These are phyloP conservation scores for Calonectria honghensis DNA, from an alignment of 2,329 filamentous ascomycete genomes.

Conservation along the genomic window DNA sequence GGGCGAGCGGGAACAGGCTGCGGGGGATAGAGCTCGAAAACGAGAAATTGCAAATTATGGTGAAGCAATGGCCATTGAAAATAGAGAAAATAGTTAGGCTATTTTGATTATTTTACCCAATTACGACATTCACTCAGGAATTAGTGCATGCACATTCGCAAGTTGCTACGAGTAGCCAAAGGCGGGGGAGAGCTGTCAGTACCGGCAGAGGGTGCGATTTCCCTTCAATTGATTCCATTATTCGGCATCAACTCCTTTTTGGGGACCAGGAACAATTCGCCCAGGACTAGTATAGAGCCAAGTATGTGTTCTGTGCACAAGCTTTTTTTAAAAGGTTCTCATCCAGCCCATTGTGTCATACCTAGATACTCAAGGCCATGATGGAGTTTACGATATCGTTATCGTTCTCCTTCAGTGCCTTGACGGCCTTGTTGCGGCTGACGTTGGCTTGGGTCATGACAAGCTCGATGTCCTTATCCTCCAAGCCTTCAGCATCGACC, in stretches of 20 bases:
- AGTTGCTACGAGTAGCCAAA: background rate
- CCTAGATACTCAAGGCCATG: constrained; percentile 94
- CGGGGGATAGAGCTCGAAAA: constrained; percentile 18
- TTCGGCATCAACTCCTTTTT: constrained; percentile 56
- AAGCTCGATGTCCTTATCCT: constrained; percentile 99
- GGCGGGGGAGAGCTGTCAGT: constrained; percentile 20
- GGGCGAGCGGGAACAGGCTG: constrained; percentile 11
- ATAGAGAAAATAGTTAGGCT: background rate
- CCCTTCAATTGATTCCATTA: constrained; percentile 55
- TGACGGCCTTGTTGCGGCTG: constrained; percentile 98
- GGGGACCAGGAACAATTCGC: constrained; percentile 47
- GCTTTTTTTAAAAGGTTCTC: constrained; percentile 50
- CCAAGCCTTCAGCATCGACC: constrained; percentile 93
- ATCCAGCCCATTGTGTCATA: constrained; percentile 48
- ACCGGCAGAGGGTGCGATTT: constrained; percentile 48
- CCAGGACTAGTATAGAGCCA: constrained; percentile 58
- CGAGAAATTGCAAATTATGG: background rate
- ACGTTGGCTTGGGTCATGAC: constrained; percentile 99
- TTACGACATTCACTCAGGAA: background rate
- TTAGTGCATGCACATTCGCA: constrained; percentile 2
- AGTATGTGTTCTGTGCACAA: constrained; percentile 53
- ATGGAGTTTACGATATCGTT: constrained; percentile 99
- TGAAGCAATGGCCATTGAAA: background rate
- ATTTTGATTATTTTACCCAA: too few species aligned
- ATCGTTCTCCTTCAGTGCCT: constrained; percentile 99